Percentiles rank a stretch among this genome's conserved stretches.
Evolutionary conservation across 148 eudicot species (phyloP).

Genomic region (Rhododendron vialii): DNA sequence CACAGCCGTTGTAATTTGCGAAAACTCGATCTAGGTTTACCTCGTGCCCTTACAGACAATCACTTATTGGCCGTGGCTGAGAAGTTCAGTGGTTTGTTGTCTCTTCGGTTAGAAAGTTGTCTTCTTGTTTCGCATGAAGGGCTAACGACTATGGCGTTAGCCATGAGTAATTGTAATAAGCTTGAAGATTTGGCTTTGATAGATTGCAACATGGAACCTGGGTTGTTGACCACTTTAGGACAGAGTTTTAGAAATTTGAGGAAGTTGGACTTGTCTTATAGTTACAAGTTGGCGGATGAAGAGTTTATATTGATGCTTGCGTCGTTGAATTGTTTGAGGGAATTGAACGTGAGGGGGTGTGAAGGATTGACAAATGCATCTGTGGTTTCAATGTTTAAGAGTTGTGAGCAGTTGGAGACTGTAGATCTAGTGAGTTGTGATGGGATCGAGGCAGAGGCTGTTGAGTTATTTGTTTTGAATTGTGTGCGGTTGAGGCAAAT

Average conservation of each 20-base stretch:
- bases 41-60: constrained; percentile 41
- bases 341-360: constrained; percentile 46
- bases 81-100: constrained; percentile 25
- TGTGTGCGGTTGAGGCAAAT: constrained; percentile 25
- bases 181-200: constrained; percentile 45
- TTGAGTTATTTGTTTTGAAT: constrained; percentile 33
- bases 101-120: constrained; percentile 41
- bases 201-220: constrained; percentile 42
- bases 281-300: constrained; percentile 37
- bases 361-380: constrained; percentile 24
- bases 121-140: constrained; percentile 50
- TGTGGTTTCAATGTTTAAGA: constrained; percentile 18
- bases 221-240: constrained; percentile 41
- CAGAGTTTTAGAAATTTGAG: constrained; percentile 38
- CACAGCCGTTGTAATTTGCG: constrained; percentile 24
- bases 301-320: constrained; percentile 44
- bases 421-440: constrained; percentile 37
- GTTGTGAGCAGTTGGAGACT: constrained; percentile 36
- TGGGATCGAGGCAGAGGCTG: constrained; percentile 30
- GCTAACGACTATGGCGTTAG: constrained; percentile 23
- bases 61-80: constrained; percentile 36
- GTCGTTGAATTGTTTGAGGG: constrained; percentile 28
- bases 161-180: neutral
- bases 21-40: constrained; percentile 48
- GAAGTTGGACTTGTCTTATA: constrained; percentile 47